Conservation (phyloP, 768 basidiomycete species). For the Amanita pseudoporphyria region DNA sequence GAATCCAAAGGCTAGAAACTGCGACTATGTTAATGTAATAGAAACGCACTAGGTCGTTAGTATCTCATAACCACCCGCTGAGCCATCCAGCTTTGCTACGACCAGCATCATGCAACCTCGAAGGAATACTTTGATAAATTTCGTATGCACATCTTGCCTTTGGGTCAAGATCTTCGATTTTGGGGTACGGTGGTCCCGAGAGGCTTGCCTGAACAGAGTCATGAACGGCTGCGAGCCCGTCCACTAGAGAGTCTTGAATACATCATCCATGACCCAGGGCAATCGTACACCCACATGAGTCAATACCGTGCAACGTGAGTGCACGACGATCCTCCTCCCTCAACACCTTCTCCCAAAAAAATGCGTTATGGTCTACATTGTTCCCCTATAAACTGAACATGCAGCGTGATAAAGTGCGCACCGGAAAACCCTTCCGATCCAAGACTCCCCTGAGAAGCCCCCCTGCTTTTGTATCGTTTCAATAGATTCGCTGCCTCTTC, state of each 20-base stretch:
- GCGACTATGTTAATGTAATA: background rate
- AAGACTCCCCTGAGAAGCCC: conserved; percentile 1
- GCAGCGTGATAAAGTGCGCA: background rate
- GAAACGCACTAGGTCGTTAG: background rate
- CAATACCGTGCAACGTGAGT: conserved; percentile 18
- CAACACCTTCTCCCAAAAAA: conserved; percentile 22
- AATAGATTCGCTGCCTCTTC: conserved; percentile 12
- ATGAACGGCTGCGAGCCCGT: conserved; percentile 17
- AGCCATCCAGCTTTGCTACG: conserved; percentile 11
- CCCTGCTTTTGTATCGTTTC: conserved; percentile 11
- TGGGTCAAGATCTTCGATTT: conserved; percentile 16
- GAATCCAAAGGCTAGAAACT: background rate
- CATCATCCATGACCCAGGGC: background rate
- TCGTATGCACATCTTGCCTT: conserved; percentile 18
- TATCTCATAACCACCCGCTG: conserved; percentile 12
- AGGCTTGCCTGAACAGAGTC: conserved; percentile 17
- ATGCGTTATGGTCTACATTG: conserved; percentile 11
- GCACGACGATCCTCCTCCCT: conserved; percentile 18
- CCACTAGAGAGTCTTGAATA: conserved; percentile 13
- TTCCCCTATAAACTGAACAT: background rate
- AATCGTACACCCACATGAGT: conserved; percentile 16
- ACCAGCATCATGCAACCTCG: conserved; percentile 14
- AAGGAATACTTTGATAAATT: conserved; percentile 21
- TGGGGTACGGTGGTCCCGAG: conserved; percentile 17
- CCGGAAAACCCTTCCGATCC: conserved; percentile 8